These are phyloP conservation scores for Plectosphaerella sp. DNA, from an alignment of 2,329 filamentous ascomycete genomes.

Conservation along the genomic window DNA sequence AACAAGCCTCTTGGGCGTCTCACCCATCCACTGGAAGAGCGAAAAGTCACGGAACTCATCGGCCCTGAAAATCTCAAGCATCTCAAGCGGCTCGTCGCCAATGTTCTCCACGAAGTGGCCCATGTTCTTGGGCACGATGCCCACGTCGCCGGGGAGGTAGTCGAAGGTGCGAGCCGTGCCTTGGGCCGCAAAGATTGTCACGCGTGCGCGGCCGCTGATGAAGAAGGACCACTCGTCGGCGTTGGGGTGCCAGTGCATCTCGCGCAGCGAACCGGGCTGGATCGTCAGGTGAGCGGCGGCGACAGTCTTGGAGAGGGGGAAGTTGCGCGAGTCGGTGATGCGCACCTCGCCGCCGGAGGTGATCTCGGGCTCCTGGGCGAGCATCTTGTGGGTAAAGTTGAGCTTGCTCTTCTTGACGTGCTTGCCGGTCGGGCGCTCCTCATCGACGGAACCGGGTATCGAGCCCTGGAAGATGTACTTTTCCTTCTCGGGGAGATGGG, in stretches of 20 bases:
- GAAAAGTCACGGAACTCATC: conserved; percentile 70
- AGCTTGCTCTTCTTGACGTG: conserved; percentile 62
- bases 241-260: conserved; percentile 81
- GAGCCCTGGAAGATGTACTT: conserved; percentile 77
- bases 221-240: conserved; percentile 82
- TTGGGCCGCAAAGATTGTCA: conserved; percentile 70
- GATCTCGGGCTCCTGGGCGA: conserved; percentile 62
- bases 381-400: conserved; percentile 68
- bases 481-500: conserved; percentile 59
- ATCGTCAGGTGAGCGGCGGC: conserved; percentile 70
- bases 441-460: conserved; percentile 57
- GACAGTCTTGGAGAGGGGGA: conserved; percentile 68
- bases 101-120: conserved; percentile 81
- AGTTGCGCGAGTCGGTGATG: conserved; percentile 72
- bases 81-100: conserved; percentile 69
- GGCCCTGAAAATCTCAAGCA: conserved; percentile 71
- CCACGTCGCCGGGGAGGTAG: conserved; percentile 70
- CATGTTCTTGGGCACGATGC: conserved; percentile 72
- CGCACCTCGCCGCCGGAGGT: conserved; percentile 67
- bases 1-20: conserved; percentile 63
- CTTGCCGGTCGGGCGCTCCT: conserved; percentile 58
- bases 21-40: conserved; percentile 71
- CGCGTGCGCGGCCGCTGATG: conserved; percentile 64
- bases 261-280: conserved; percentile 65
- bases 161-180: conserved; percentile 70